Base-by-base conservation (phyloP, 2,329 filamentous ascomycete species). In the Neofusicoccum sp. region DNA sequence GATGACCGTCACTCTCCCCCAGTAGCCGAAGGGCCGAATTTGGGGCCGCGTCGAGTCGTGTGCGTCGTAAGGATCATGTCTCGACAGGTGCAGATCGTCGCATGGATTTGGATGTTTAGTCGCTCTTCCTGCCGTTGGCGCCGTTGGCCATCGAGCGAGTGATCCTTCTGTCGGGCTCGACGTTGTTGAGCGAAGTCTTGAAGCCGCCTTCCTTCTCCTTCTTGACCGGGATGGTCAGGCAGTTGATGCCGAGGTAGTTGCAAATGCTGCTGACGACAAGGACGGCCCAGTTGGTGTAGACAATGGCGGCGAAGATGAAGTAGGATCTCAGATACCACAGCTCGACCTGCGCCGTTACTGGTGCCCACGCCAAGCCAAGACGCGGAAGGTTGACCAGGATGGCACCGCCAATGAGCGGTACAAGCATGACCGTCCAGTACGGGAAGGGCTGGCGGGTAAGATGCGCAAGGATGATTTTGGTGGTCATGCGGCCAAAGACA, bases 391-490 rank as follows among this genome's bases (percentile, higher is more conserved):
- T 97, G 28, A 86, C 89, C 44, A 98, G 79, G 1, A 94, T 71
- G 6, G 93, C 93, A 60, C 95, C 95, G 56, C 91, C 90, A 52
- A 97, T 84, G 43, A 99, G 87, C 6, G 95, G 95, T 37, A 86
- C 87, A 41, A 98, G 84, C 85, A 98, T 91, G 54, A 95, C 85
- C 9, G 95, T 98, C 93, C 93, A 98, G 84, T 91, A 96, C 1
- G 95, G 95, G 79, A 98, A 99, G 3, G 94, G 91, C 76, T 98
- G 95, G 66, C 87, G 87, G 1, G 95, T 95, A 58, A 99, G 83
- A 77, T 99, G 95, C 2, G 95, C 94, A 16, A 99, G 87, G 73
- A 99, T 99, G 78, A 98, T 98, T 82, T 98, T 99, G 43, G 95
- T 99, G 0, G 95, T 98, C 89, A 99, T 93, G 69, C 95, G 90